Evolutionary conservation across 2,329 filamentous ascomycete genomes (phyloP).

Genomic region (Clonostachys rosea): DNA sequence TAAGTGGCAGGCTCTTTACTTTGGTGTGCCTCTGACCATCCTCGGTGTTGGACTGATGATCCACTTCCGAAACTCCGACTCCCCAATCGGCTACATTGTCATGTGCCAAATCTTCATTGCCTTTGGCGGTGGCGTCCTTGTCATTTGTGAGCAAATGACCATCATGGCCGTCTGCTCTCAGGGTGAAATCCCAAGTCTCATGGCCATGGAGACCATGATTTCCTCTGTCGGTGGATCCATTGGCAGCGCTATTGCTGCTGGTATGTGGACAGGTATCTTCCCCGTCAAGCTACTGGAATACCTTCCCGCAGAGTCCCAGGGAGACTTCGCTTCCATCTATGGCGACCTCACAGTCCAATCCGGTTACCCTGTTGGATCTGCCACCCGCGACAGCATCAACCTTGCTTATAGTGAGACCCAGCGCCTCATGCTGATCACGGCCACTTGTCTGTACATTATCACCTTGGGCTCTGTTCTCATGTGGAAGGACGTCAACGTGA

Average conservation of each 20-base stretch:
- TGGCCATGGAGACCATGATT: constrained; percentile 37
- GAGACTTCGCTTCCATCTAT: constrained; percentile 35
- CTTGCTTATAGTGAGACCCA: constrained; percentile 42
- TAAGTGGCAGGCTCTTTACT: constrained; percentile 39
- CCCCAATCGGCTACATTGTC: constrained; percentile 40
- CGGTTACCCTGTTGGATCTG: constrained; percentile 31
- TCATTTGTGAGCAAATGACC: constrained; percentile 51
- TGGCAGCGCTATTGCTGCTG: constrained; percentile 35
- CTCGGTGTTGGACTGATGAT: constrained; percentile 37
- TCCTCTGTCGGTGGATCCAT: constrained; percentile 38
- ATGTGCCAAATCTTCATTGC: constrained; percentile 51
- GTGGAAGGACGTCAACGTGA: constrained; percentile 20
- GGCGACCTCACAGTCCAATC: constrained; percentile 24
- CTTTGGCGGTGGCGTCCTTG: constrained; percentile 47
- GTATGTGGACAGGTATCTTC: constrained; percentile 37
- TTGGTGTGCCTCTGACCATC: constrained; percentile 47
- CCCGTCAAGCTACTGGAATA: constrained; percentile 21
- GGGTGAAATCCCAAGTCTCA: constrained; percentile 43
- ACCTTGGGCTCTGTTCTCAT: constrained; percentile 19
- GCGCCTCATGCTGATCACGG: constrained; percentile 29
- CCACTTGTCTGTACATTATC: constrained; percentile 19
- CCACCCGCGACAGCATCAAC: constrained; percentile 34
- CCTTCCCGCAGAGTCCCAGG: constrained; percentile 27
- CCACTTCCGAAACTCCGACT: constrained; percentile 27
- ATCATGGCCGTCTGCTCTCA: constrained; percentile 53